Conservation (phyloP, 2,329 filamentous ascomycete genomes). For the Hyphodiscus sp. region DNA sequence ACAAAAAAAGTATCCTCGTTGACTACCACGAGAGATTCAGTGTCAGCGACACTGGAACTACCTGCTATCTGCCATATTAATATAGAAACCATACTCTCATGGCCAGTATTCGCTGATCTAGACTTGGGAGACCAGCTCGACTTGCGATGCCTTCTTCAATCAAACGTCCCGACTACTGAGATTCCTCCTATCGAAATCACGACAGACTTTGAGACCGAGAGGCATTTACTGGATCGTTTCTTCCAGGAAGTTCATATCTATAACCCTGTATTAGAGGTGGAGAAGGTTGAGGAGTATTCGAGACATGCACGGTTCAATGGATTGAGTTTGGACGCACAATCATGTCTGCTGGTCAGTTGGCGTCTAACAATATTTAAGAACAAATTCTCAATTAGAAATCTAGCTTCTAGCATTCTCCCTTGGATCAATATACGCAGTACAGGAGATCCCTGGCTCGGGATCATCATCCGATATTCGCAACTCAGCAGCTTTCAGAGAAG, state of each 20-base stretch:
- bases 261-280: slow-evolving; percentile 45
- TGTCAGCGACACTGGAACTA: no score
- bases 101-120: slow-evolving; percentile 24
- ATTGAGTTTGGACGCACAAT: slow-evolving; percentile 15
- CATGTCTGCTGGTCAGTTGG: slow-evolving; percentile 10
- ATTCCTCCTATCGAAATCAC: not conserved
- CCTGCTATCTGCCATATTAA: slow-evolving; percentile 4
- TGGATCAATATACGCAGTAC: slow-evolving; percentile 5
- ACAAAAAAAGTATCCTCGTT: not conserved
- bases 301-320: slow-evolving; percentile 13
- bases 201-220: not conserved
- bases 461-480: not conserved
- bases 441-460: not conserved
- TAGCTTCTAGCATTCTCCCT: slow-evolving; percentile 11
- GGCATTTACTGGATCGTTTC: slow-evolving; percentile 28
- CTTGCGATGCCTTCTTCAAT: slow-evolving; percentile 9
- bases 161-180: not conserved
- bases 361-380: not conserved
- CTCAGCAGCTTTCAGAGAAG: slow-evolving; percentile 38
- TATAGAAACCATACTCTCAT: slow-evolving; percentile 9
- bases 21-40: no score
- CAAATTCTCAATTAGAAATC: not conserved
- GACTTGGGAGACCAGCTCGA: slow-evolving; percentile 18
- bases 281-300: slow-evolving; percentile 11
- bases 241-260: slow-evolving; percentile 43